Base-by-base conservation (phyloP, 345 rosid genomes). In the Brassica nigra region DNA sequence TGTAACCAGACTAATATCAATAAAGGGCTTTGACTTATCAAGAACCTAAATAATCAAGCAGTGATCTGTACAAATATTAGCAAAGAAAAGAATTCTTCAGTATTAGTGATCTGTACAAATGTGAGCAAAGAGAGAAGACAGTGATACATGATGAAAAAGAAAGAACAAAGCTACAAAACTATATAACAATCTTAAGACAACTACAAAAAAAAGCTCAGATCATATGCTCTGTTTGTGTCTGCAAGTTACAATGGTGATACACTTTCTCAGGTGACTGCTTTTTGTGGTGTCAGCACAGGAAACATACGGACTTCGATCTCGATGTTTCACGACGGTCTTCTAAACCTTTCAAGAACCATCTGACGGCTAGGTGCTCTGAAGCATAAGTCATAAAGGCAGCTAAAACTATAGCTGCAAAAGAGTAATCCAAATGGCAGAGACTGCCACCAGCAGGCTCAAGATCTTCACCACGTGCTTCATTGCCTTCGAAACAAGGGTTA, bases 311-410 rank as follows among this genome's bases (percentile, higher is more conserved):
- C 75, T 85, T 83, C 6, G 87, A 36, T 68, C 92, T 78, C 20
- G 87, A 42, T 16, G 80, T 65, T 66, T 91, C 95, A n/a, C 82
- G 67, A 18, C 67, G 81, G 44, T 92, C 97, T 79, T 89, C 96
- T 28, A 87, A 80, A 71, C 98, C 99, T 85, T 78, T 86, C 79
- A 87, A 80, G 82, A 89, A 95, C 37, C 90, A 89, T 68, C 87
- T 81, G 49, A 88, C 83, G 1, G 94, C 91, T 1, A 95, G 96
- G 77, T 90, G 94, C 88, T 91, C 98, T 3, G 97, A 76, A 18
- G 93, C 95, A 73, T 95, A 91, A 70, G 98, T 87, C 96, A 95
- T 90, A 87, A 87, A 90, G 76, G 96, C 87, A 74, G 92, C 92
- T 76, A 95, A 76, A 73, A 88, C 59, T 31, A 95, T 76, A 74